Evolutionary conservation across 1,284 basidiomycete genomes (phyloP).

Genomic region (Meira nashicola): DNA sequence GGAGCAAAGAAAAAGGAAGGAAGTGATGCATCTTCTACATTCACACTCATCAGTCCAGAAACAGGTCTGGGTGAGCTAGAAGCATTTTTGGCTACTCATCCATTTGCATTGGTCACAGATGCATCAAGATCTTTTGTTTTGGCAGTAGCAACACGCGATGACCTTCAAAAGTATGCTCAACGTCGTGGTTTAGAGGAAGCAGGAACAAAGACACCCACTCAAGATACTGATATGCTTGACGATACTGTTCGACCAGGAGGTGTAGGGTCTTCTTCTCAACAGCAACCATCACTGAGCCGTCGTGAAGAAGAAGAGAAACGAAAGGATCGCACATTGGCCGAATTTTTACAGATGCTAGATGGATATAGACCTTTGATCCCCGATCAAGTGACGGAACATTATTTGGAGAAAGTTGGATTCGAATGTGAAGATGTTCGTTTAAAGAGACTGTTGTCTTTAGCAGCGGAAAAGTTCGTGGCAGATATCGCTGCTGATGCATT

Average conservation of each 20-base stretch:
- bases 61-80: slow-evolving; percentile 48
- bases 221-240: slow-evolving; percentile 12
- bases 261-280: background rate
- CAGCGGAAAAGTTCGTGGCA: slow-evolving; percentile 95
- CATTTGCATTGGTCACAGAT: slow-evolving; percentile 49
- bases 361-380: slow-evolving; percentile 96
- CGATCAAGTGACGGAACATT: slow-evolving; percentile 96
- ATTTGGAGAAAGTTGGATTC: slow-evolving; percentile 91
- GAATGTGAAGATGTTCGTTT: slow-evolving; percentile 73
- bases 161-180: slow-evolving; percentile 39
- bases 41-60: slow-evolving; percentile 42
- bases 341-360: slow-evolving; percentile 92
- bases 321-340: slow-evolving; percentile 72
- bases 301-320: slow-evolving; percentile 70
- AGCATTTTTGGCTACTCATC: slow-evolving; percentile 39
- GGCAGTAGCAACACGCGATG: slow-evolving; percentile 41
- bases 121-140: slow-evolving; percentile 38
- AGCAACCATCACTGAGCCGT: slow-evolving; percentile 37
- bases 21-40: slow-evolving; percentile 20
- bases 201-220: slow-evolving; percentile 9
- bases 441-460: slow-evolving; percentile 86
- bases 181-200: slow-evolving; percentile 23
- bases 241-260: background rate
- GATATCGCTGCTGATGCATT: slow-evolving; percentile 96
- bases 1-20: slow-evolving; percentile 13